Conservation (phyloP, 257 asterid genomes). For the Parsonsia alboflavescens region DNA sequence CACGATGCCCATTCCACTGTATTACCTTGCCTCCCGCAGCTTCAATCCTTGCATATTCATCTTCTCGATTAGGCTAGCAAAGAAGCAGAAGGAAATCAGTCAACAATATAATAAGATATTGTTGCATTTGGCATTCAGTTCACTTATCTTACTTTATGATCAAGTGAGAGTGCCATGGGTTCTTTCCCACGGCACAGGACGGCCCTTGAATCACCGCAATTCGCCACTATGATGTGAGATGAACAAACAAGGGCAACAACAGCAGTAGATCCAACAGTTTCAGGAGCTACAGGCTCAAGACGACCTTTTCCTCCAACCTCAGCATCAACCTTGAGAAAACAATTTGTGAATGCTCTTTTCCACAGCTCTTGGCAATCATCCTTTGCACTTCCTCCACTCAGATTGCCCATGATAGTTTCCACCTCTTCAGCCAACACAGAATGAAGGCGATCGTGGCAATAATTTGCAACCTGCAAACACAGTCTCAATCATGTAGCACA, state of each 20-base stretch:
- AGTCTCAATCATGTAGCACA: constrained; percentile 8
- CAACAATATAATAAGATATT: neutral
- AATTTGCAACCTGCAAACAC: constrained; percentile 70
- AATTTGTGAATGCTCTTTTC: constrained; percentile 58
- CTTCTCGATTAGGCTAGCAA: constrained; percentile 82
- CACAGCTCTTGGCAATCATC: constrained; percentile 53
- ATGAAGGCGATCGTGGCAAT: constrained; percentile 79
- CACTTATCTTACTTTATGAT: constrained; percentile 62
- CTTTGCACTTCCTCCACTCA: constrained; percentile 23
- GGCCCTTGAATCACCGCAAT: constrained; percentile 96
- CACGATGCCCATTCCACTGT: constrained; percentile 98
- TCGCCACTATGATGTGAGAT: constrained; percentile 87
- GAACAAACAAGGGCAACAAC: constrained; percentile 88
- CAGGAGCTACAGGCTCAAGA: constrained; percentile 68
- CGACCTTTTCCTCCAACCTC: constrained; percentile 59
- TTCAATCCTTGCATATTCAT: constrained; percentile 87
- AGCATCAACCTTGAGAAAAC: constrained; percentile 79
- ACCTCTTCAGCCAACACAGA: constrained; percentile 62
- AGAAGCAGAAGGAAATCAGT: constrained; percentile 18
- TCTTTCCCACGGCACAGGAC: constrained; percentile 90
- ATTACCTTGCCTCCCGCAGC: constrained; percentile 98
- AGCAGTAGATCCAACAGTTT: constrained; percentile 93
- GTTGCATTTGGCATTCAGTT: neutral
- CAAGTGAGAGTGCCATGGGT: constrained; percentile 67
- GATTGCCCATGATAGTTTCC: constrained; percentile 32